Conservation (phyloP, 176 grass and related monocot species). For the Musa beccarii region DNA sequence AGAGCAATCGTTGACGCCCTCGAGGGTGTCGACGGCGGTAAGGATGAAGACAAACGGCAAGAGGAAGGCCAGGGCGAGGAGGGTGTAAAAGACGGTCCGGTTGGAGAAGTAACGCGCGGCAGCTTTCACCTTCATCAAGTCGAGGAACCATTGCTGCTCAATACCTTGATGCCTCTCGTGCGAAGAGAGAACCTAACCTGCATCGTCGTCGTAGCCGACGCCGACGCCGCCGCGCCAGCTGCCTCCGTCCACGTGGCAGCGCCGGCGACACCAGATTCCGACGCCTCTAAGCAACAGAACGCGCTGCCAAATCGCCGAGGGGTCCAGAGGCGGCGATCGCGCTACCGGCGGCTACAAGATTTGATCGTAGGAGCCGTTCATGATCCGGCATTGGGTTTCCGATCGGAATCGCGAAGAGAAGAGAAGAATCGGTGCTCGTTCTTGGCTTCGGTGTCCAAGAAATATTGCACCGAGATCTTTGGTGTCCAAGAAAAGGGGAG, state of each 20-base stretch:
- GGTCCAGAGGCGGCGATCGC: conserved; percentile 2
- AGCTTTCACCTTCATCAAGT: conserved; percentile 91
- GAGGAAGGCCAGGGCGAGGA: conserved; percentile 89
- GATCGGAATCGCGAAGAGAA: not conserved
- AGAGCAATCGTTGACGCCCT: conserved; percentile 97
- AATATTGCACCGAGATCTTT: not conserved
- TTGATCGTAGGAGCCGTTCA: not conserved
- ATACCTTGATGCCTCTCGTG: conserved; percentile 99
- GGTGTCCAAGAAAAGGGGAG: not conserved
- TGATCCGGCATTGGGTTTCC: not conserved
- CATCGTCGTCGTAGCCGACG: conserved; percentile 51
- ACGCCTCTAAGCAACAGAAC: not conserved
- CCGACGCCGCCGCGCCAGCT: conserved; percentile 16
- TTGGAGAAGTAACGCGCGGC: conserved; percentile 86
- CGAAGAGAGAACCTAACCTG: conserved; percentile 97
- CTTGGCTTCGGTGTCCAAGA: not conserved
- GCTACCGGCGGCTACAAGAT: not conserved
- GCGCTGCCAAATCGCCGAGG: not conserved
- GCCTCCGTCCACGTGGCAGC: conserved; percentile 12
- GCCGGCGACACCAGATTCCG: not conserved
- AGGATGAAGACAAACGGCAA: conserved; percentile 95
- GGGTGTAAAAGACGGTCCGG: conserved; percentile 91
- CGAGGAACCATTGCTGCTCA: conserved; percentile 82
- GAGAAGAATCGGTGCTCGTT: not conserved
- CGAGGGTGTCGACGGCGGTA: conserved; percentile 79